Evolutionary conservation across 2,329 filamentous ascomycete genomes (phyloP).

Genomic region (Rutstroemia sp.): DNA sequence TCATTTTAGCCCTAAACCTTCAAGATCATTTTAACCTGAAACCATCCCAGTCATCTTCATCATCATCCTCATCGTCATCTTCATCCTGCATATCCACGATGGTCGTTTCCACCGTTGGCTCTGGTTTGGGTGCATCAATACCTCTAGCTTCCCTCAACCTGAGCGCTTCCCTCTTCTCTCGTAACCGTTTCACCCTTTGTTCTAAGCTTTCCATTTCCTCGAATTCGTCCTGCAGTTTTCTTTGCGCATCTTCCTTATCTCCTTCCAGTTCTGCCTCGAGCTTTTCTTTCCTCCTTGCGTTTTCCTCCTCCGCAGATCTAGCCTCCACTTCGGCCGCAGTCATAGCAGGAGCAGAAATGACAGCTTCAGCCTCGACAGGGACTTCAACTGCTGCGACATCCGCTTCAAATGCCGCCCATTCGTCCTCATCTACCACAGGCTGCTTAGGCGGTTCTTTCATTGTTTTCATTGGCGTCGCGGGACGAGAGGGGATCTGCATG

Average conservation of each 20-base stretch:
- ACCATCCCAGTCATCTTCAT: conserved; percentile 16
- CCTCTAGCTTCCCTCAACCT: conserved; percentile 33
- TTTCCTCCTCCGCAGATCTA: conserved; percentile 43
- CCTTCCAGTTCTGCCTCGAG: conserved; percentile 52
- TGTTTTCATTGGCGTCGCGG: conserved; percentile 46
- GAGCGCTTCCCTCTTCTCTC: conserved; percentile 64
- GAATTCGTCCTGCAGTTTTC: conserved; percentile 68
- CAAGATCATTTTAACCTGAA: conserved; percentile 9
- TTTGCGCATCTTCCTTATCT: conserved; percentile 68
- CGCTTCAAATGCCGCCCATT: conserved; percentile 83
- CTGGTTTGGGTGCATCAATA: neutral
- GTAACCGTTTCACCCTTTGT: conserved; percentile 58
- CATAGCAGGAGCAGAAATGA: conserved; percentile 63
- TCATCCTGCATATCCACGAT: conserved; percentile 5
- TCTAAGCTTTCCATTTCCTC: conserved; percentile 79
- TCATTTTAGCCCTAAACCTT: neutral
- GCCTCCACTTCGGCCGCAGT: conserved; percentile 55
- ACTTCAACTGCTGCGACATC: conserved; percentile 54
- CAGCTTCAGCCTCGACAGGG: conserved; percentile 37
- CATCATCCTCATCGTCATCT: conserved; percentile 12
- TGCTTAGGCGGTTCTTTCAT: conserved; percentile 35
- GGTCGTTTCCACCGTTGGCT: neutral
- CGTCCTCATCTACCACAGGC: conserved; percentile 58
- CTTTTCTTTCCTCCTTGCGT: conserved; percentile 38
- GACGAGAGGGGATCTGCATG: conserved; percentile 56